Evolutionary conservation across 139 green algal genomes (phyloP).

Genomic region (Desmodesmus armatus): DNA sequence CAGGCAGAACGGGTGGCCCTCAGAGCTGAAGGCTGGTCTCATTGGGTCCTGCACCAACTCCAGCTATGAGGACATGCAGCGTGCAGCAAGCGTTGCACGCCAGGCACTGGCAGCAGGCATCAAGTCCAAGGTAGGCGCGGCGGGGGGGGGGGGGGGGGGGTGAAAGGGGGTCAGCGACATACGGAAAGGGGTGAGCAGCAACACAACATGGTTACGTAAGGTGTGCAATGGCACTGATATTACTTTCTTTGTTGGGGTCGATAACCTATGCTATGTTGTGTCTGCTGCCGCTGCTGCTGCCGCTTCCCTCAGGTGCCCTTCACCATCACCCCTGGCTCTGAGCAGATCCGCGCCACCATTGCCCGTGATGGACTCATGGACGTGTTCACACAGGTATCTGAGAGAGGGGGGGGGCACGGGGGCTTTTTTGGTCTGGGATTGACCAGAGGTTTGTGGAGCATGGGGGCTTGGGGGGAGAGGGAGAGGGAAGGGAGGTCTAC

Average conservation of each 20-base stretch:
- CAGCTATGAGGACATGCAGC: conserved; percentile 95
- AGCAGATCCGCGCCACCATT: conserved; percentile 97
- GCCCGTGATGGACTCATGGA: conserved; percentile 91
- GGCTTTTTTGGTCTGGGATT: neutral
- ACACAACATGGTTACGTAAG: no score
- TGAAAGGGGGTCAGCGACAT: neutral
- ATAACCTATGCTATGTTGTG: no score
- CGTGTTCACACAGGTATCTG: conserved; percentile 88
- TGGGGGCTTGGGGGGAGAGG: no score
- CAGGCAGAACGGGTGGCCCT: conserved; percentile 80
- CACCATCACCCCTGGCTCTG: conserved; percentile 91
- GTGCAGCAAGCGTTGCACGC: conserved; percentile 80
- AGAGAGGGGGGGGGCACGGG: no score
- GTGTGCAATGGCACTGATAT: no score
- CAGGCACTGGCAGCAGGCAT: conserved; percentile 87
- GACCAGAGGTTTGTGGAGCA: no score
- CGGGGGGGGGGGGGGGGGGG: neutral
- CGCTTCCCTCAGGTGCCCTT: conserved; percentile 88
- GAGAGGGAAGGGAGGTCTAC: no score
- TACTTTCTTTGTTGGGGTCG: no score
- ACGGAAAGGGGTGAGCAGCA: no score
- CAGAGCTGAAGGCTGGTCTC: conserved; percentile 84
- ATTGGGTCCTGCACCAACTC: conserved; percentile 96
- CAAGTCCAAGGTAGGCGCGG: conserved; percentile 77
- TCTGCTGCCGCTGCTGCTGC: conserved; percentile 5